Evolutionary conservation across 352 stramenopile genomes (phyloP).

Genomic region (Pythium phragmitis): DNA sequence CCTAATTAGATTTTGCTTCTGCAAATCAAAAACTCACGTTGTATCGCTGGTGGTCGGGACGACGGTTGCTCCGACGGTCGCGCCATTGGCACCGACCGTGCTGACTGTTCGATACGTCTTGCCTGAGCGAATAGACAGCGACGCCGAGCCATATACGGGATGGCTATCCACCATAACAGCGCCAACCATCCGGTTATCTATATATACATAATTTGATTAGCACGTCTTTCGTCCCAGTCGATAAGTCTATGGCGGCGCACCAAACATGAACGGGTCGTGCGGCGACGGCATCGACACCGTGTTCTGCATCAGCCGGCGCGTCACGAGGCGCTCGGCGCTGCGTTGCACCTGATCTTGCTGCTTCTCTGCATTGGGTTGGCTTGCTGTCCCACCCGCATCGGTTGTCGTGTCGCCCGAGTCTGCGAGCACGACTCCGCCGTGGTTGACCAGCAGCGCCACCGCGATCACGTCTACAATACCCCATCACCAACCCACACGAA

Average conservation of each 20-base stretch:
- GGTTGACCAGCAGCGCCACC: constrained; percentile 2
- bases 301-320: constrained; percentile 31
- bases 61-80: constrained; percentile 32
- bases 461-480: constrained; percentile 4
- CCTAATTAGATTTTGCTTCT: neutral
- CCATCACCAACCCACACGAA: neutral
- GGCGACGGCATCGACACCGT: constrained; percentile 37
- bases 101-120: constrained; percentile 44
- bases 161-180: constrained; percentile 54
- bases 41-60: constrained; percentile 45
- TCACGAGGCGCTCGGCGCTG: constrained; percentile 18
- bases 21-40: constrained; percentile 28
- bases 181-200: constrained; percentile 65
- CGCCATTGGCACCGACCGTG: constrained; percentile 35
- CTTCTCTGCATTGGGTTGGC: constrained; percentile 5
- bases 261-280: constrained; percentile 53
- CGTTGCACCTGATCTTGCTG: constrained; percentile 20
- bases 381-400: neutral
- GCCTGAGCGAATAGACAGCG: constrained; percentile 50
- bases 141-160: constrained; percentile 53
- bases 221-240: neutral
- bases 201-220: neutral
- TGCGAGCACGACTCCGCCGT: neutral
- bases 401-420: neutral
- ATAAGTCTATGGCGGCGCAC: constrained; percentile 22